A percentile compares a stretch with the other conserved stretches of the same genome.
Evolutionary conservation across 2,329 filamentous ascomycete species (phyloP).

Genomic region (Claviceps quebecensis): DNA sequence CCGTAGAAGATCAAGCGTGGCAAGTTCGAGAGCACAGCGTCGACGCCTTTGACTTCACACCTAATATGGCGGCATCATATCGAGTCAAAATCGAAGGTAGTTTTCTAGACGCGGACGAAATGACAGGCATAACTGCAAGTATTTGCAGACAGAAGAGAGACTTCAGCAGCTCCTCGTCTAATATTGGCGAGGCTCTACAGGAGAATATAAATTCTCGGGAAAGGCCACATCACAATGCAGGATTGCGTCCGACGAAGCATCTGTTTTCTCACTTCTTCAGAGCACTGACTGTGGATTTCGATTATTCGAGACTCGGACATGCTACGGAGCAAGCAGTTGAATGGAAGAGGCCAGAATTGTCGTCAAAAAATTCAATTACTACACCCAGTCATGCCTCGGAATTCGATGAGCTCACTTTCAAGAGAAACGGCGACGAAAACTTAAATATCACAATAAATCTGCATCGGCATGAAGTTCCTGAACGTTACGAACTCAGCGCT

Average conservation of each 20-base stretch:
- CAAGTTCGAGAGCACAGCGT: slow-evolving; percentile 56
- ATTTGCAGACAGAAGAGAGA: not conserved
- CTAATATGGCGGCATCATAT: slow-evolving; percentile 65
- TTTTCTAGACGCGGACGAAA: slow-evolving; percentile 55
- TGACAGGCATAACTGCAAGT: not conserved
- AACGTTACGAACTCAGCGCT: slow-evolving; percentile 68
- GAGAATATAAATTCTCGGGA: slow-evolving; percentile 35
- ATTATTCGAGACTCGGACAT: slow-evolving; percentile 44
- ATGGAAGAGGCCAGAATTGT: slow-evolving; percentile 70
- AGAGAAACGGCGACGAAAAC: slow-evolving; percentile 84
- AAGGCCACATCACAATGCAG: slow-evolving; percentile 14
- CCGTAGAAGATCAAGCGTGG: slow-evolving; percentile 88
- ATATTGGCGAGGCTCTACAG: not conserved
- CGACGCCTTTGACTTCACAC: slow-evolving; percentile 70
- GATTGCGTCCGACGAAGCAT: slow-evolving; percentile 23
- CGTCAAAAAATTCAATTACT: slow-evolving; percentile 30
- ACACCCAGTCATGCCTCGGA: slow-evolving; percentile 47
- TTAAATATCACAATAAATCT: slow-evolving; percentile 83
- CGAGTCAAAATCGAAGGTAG: slow-evolving; percentile 85
- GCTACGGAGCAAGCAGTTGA: slow-evolving; percentile 49
- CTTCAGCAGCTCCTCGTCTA: too few species aligned
- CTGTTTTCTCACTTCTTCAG: slow-evolving; percentile 72
- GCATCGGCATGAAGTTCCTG: slow-evolving; percentile 68
- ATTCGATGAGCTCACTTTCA: slow-evolving; percentile 85
- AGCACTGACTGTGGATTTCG: slow-evolving; percentile 60